Percentiles rank a stretch among this genome's conserved stretches.
Conservation (phyloP, 2,329 filamentous ascomycete genomes). For the Fusarium sp. region DNA sequence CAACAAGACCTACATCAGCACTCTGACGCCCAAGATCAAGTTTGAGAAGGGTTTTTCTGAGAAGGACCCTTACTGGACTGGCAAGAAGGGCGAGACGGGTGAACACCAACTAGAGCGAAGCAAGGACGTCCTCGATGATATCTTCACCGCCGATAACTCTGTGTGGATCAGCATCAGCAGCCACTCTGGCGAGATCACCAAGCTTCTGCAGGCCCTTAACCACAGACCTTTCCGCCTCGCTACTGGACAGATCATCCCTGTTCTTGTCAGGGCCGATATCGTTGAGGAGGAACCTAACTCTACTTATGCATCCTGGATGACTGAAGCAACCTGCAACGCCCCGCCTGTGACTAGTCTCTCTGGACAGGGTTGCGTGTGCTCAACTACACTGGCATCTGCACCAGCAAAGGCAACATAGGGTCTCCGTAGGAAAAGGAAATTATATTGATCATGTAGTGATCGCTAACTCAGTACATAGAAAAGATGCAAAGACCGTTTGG, state of each 20-base stretch:
- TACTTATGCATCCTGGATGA: conserved; percentile 53
- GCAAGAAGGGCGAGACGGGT: conserved; percentile 57
- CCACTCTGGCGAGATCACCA: conserved; percentile 69
- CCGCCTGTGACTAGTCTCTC: conserved; percentile 60
- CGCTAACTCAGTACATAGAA: conserved; percentile 28
- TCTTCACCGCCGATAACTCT: conserved; percentile 65
- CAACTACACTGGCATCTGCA: conserved; percentile 37
- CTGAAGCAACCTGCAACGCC: conserved; percentile 59
- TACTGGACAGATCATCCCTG: conserved; percentile 78
- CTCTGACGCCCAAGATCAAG: conserved; percentile 64
- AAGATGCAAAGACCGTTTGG: conserved; percentile 13
- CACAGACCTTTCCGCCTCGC: conserved; percentile 72
- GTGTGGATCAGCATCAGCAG: conserved; percentile 72
- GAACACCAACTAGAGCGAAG: conserved; percentile 64
- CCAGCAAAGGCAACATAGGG: conserved; percentile 33
- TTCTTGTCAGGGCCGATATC: conserved; percentile 72
- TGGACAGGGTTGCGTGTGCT: conserved; percentile 59
- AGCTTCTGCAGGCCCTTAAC: conserved; percentile 66
- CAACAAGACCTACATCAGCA: conserved; percentile 65
- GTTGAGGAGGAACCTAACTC: conserved; percentile 47
- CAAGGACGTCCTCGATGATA: conserved; percentile 66
- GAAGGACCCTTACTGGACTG: conserved; percentile 61
- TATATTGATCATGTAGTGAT: conserved; percentile 19
- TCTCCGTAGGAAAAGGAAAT: conserved; percentile 10
- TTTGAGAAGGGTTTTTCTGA: conserved; percentile 75